These are phyloP conservation scores for Thinopyrum elongatum DNA, from an alignment of 176 grass and related monocot genomes.

Conservation along the genomic window DNA sequence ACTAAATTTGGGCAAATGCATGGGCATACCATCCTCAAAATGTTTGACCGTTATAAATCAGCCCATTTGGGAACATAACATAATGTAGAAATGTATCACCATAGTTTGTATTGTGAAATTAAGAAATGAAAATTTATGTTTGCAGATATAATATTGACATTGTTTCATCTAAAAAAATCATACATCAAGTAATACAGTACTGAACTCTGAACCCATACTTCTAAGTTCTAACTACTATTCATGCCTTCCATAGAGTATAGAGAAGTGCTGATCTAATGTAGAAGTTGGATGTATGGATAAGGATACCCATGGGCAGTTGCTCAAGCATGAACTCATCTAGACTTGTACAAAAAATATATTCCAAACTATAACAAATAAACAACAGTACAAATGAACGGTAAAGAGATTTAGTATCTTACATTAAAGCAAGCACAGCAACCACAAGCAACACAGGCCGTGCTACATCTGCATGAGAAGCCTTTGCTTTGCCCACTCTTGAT, in stretches of 20 bases:
- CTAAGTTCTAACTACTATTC: neutral
- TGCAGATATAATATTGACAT: neutral
- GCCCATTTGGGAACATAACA: neutral
- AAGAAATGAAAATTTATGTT: neutral
- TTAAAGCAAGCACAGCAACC: constrained; percentile 54
- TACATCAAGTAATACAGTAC: neutral
- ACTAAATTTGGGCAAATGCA: neutral
- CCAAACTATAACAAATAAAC: neutral
- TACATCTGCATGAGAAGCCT: constrained; percentile 32
- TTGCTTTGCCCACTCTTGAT: constrained; percentile 54
- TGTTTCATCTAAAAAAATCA: neutral
- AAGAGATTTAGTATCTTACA: constrained; percentile 51
- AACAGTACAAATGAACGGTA: neutral
- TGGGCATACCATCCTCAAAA: neutral
- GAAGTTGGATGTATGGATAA: neutral
- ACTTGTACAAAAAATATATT: neutral
- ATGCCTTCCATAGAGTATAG: neutral
- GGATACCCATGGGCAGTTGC: neutral
- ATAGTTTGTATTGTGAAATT: neutral
- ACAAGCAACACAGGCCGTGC: constrained; percentile 47
- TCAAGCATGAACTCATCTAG: neutral
- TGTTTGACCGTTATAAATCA: neutral
- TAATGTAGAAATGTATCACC: neutral
- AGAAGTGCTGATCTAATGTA: neutral
- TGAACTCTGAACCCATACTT: neutral